phyloP scores from a whole-genome alignment of 257 asterid genomes.

The Nicotiana sylvestris region DNA sequence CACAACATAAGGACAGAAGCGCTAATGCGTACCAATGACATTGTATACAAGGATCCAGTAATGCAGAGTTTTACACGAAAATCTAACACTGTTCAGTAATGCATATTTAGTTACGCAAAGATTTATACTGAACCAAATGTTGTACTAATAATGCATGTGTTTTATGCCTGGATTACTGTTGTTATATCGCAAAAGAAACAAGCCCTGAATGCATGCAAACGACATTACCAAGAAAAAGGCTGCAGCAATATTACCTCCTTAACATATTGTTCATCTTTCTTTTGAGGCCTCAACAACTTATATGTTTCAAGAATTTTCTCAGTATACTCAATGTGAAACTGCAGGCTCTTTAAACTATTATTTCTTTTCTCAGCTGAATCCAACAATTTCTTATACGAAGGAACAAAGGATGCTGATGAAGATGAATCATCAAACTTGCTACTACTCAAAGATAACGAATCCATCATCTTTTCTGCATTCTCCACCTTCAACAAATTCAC shows the following conservation, averaged over 20 bases:
- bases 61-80: background rate
- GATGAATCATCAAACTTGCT: constrained; percentile 11
- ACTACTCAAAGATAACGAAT: constrained; percentile 21
- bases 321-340: constrained; percentile 27
- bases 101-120: background rate
- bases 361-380: constrained; percentile 22
- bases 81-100: background rate
- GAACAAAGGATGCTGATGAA: background rate
- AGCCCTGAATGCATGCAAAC: constrained; percentile 10
- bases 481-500: constrained; percentile 22
- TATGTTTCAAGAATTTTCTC: constrained; percentile 20
- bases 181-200: background rate
- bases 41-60: background rate
- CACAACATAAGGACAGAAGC: constrained; percentile 9
- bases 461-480: constrained; percentile 28
- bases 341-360: constrained; percentile 19
- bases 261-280: constrained; percentile 31
- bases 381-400: constrained; percentile 30
- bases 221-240: background rate
- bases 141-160: background rate
- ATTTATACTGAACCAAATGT: background rate
- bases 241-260: constrained; percentile 39
- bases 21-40: background rate
- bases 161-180: no score
- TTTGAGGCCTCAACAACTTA: constrained; percentile 29